Conservation (phyloP, 306 rosid species). For the Arachis hypogaea region DNA sequence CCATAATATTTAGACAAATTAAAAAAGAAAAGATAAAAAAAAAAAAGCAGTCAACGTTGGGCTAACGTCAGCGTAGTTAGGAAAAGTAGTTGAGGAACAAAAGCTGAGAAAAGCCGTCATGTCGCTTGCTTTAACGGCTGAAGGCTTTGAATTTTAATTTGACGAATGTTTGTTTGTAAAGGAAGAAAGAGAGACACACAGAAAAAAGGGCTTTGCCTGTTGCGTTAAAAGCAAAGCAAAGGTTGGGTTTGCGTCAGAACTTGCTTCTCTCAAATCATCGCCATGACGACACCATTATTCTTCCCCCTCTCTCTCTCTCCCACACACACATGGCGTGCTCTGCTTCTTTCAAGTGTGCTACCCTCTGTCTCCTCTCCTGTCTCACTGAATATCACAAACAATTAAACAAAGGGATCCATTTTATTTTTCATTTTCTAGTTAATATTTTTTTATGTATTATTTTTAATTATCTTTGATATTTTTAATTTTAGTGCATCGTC, state of each 20-base stretch:
- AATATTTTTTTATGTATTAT: too few species aligned
- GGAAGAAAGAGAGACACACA: not conserved
- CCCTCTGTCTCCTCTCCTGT: conserved; percentile 25
- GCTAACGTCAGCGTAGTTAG: conserved; percentile 62
- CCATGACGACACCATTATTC: conserved; percentile 54
- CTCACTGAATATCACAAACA: too few species aligned
- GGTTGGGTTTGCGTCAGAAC: conserved; percentile 63
- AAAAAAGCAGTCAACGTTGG: conserved; percentile 61
- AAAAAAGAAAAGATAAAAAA: too few species aligned
- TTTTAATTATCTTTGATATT: too few species aligned
- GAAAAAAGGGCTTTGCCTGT: conserved; percentile 27
- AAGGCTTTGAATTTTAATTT: conserved; percentile 12
- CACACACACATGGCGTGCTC: conserved; percentile 36
- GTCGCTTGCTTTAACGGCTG: conserved; percentile 67
- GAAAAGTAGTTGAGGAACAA: conserved; percentile 51
- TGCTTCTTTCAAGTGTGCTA: conserved; percentile 41
- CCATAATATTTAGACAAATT: too few species aligned
- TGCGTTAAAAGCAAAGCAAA: conserved; percentile 35
- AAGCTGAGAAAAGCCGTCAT: conserved; percentile 81
- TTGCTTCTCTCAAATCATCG: conserved; percentile 47
- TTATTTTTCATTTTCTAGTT: too few species aligned
- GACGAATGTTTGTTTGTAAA: too few species aligned
- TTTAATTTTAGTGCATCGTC: too few species aligned
- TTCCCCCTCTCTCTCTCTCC: not conserved
- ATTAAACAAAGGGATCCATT: too few species aligned